Evolutionary conservation across 805 yeast genomes (phyloP), one percentile per base, ranked within the genome.

Genomic region (Teunomyces panamensis): DNA sequence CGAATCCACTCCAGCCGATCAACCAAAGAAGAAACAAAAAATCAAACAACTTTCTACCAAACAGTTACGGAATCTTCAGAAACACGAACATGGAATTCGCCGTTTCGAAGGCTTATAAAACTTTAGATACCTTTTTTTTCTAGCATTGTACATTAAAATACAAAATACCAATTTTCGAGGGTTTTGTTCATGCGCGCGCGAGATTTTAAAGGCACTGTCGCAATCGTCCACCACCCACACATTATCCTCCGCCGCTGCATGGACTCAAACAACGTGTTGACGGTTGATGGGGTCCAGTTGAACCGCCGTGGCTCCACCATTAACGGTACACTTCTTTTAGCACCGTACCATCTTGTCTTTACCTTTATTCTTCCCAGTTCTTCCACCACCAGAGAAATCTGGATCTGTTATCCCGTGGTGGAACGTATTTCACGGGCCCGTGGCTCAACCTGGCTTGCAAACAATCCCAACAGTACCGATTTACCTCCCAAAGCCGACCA

Each of bases 351-450:
- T 53, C 60, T 72, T 48, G 74, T 73, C 7, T 73, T 73, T 53
- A 63, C 68, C 30, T 73, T 69, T 48, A 30, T 43, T 17, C 56
- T 45, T 24, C 48, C 42, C 39, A n/a, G 17, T 30, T 27, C 34
- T 8, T 39, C 39, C 24, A 35, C 42, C 26, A 59, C 72, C 7
- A 71, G 82, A 48, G 98, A 94, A 63, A 79, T 89, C 28, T 94
- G 98, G 99, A 77, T 89, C 28, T 86, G 96, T 49, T 92, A 89
- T 64, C 97, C 97, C 1, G 80, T 90, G 52, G 83, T 91, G 29
- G 84, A 81, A 42, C 74, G 73, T 42, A 81, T 85, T 1, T 78
- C 78, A 55, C 76, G 80, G 62, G 69, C 79, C 51, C 64, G 79
- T 52, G 83, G 91, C 52, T 64, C 85, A 46, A 69, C 83, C 53